Conservation (phyloP, 352 stramenopile genomes). For the Phytophthora nicotianae region DNA sequence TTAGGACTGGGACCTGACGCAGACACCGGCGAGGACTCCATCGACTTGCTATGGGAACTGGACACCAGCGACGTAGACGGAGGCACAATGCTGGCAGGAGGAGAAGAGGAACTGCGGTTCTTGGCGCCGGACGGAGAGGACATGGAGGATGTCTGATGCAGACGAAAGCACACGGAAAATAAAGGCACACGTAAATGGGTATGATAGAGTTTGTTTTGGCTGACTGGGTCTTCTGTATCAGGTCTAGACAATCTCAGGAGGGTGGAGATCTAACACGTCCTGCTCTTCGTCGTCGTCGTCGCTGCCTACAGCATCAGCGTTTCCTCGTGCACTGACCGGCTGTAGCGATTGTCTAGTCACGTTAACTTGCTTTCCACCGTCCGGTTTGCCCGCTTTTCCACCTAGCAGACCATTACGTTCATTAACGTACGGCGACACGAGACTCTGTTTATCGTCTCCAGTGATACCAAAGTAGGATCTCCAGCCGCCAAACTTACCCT, state of each 20-base stretch:
- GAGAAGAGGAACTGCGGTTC: constrained; percentile 30
- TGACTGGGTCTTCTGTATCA: not conserved
- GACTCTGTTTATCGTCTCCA: constrained; percentile 38
- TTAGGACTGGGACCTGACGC: constrained; percentile 15
- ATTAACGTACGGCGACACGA: constrained; percentile 51
- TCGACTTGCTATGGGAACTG: constrained; percentile 33
- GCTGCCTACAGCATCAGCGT: constrained; percentile 4
- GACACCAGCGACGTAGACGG: constrained; percentile 22
- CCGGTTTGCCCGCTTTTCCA: constrained; percentile 10
- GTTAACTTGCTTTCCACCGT: constrained; percentile 18
- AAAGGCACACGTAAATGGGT: constrained; percentile 21
- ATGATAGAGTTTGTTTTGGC: constrained; percentile 15
- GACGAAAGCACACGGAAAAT: not conserved
- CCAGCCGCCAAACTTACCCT: constrained; percentile 22
- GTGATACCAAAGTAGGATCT: constrained; percentile 24
- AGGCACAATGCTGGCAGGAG: constrained; percentile 12
- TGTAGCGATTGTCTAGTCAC: constrained; percentile 22
- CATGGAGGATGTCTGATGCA: constrained; percentile 25
- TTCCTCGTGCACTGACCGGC: constrained; percentile 11
- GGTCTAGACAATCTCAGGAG: constrained; percentile 39
- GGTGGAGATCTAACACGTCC: constrained; percentile 44
- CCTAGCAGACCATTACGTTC: constrained; percentile 59
- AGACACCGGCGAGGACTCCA: constrained; percentile 11
- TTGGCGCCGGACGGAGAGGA: constrained; percentile 14
- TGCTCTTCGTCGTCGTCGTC: constrained; percentile 56